Conservation (phyloP, 2,329 filamentous ascomycete genomes). For the Biscogniauxia mediterranea region DNA sequence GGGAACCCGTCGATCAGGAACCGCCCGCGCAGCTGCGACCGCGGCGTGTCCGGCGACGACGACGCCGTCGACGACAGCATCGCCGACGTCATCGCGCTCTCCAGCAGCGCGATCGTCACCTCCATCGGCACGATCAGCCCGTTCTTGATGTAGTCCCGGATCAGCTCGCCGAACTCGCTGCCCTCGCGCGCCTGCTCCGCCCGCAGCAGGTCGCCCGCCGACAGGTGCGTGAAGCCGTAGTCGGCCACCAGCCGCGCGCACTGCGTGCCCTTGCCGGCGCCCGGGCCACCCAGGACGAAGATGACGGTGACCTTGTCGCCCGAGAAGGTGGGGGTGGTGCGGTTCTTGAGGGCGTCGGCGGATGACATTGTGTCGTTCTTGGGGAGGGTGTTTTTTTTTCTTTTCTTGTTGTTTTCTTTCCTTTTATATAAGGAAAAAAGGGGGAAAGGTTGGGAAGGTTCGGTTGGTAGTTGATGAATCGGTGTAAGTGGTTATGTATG, state of each 20-base stretch:
- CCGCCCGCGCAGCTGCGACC: slow-evolving; percentile 50
- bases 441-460: slow-evolving; percentile 12
- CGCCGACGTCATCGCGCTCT: slow-evolving; percentile 82
- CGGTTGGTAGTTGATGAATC: slow-evolving; percentile 5
- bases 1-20: slow-evolving; percentile 87
- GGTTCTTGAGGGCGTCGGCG: slow-evolving; percentile 37
- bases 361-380: slow-evolving; percentile 41
- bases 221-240: slow-evolving; percentile 90
- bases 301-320: slow-evolving; percentile 80
- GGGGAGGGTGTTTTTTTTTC: slow-evolving; percentile 12
- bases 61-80: slow-evolving; percentile 53
- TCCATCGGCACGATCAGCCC: slow-evolving; percentile 99
- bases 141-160: slow-evolving; percentile 89
- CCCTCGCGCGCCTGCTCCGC: slow-evolving; percentile 88
- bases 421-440: background rate
- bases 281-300: slow-evolving; percentile 94
- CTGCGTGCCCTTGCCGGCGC: slow-evolving; percentile 95
- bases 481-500: background rate
- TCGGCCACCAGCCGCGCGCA: slow-evolving; percentile 83
- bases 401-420: background rate
- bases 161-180: slow-evolving; percentile 87
- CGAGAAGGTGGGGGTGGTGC: slow-evolving; percentile 67
- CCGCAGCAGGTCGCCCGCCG: slow-evolving; percentile 87
- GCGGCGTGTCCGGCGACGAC: too few species aligned
- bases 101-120: slow-evolving; percentile 87